Conservation (phyloP, 225 moss, liverwort and hornwort genomes). For the Takakia lepidozioides region DNA sequence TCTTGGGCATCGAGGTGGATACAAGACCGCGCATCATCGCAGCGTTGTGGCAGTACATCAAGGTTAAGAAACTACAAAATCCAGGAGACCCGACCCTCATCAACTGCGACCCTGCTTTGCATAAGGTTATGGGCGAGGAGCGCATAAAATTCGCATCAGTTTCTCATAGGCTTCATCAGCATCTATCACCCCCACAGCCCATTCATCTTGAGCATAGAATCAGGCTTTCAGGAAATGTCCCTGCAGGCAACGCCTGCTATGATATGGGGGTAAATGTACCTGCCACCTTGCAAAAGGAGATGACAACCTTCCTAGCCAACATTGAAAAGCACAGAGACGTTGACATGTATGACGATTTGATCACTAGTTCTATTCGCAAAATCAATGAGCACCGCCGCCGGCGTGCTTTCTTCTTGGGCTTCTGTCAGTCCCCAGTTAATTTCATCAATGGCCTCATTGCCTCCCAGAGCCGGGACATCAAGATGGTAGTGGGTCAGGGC, state of each 20-base stretch:
- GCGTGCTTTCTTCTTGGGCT: conserved; percentile 90
- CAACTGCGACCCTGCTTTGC: conserved; percentile 73
- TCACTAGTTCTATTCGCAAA: conserved; percentile 73
- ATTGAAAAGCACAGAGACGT: conserved; percentile 94
- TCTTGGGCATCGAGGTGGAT: conserved; percentile 97
- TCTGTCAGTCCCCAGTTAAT: conserved; percentile 95
- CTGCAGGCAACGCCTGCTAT: conserved; percentile 84
- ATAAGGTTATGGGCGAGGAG: conserved; percentile 86
- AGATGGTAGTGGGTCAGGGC: conserved; percentile 79
- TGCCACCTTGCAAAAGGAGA: conserved; percentile 85
- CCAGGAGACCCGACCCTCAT: conserved; percentile 83
- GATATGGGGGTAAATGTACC: conserved; percentile 93
- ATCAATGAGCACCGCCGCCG: conserved; percentile 94
- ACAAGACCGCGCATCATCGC: conserved; percentile 88
- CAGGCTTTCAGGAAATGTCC: conserved; percentile 68
- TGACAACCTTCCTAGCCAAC: conserved; percentile 79
- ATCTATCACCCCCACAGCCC: conserved; percentile 78
- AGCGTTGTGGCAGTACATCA: conserved; percentile 96
- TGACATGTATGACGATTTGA: conserved; percentile 77
- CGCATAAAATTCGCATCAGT: conserved; percentile 86
- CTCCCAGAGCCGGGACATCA: conserved; percentile 95
- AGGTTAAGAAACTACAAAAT: conserved; percentile 90
- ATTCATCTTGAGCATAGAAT: conserved; percentile 78
- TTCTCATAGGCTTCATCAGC: conserved; percentile 73
- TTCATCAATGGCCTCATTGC: conserved; percentile 95